phyloP scores from a whole-genome alignment of 345 rosid species.

The Lumnitzera racemosa region DNA sequence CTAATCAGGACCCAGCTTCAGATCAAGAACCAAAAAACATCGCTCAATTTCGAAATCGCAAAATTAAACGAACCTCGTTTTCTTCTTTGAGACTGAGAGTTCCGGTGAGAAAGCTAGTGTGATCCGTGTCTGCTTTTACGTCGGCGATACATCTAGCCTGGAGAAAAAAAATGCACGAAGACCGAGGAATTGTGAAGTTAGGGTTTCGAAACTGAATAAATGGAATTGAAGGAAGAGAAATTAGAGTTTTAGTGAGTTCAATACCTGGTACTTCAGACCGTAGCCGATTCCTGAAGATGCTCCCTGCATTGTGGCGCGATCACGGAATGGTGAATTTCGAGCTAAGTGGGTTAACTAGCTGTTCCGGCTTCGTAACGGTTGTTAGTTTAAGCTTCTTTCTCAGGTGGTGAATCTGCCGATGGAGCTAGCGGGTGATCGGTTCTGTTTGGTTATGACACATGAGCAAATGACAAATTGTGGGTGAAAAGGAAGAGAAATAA shows the following conservation, averaged over 20 bases:
- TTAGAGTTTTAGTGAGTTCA: not conserved
- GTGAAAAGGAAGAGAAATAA: too few relatives aligned
- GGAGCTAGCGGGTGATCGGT: too few relatives aligned
- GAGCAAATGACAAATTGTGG: too few relatives aligned
- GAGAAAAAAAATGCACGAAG: conserved; percentile 1
- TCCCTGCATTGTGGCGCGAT: conserved; percentile 57
- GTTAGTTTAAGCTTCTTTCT: not conserved
- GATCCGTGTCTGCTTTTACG: conserved; percentile 89
- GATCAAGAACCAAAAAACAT: not conserved
- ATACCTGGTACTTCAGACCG: conserved; percentile 87
- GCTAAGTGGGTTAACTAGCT: not conserved
- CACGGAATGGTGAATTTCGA: not conserved
- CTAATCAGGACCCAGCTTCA: not conserved
- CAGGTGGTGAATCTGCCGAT: not conserved
- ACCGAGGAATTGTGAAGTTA: not conserved
- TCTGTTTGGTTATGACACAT: not conserved
- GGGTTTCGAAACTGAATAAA: not conserved
- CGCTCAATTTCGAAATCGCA: not conserved
- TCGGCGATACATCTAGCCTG: conserved; percentile 95
- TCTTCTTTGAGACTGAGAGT: conserved; percentile 88
- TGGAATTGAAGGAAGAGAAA: not conserved
- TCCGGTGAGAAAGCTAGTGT: conserved; percentile 94
- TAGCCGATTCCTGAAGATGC: conserved; percentile 82
- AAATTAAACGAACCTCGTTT: conserved; percentile 49
- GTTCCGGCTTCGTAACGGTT: not conserved